Percentiles rank a stretch among this genome's conserved stretches.
Evolutionary conservation across 2,329 filamentous ascomycete species (phyloP).

Genomic region (Daldinia sp.): DNA sequence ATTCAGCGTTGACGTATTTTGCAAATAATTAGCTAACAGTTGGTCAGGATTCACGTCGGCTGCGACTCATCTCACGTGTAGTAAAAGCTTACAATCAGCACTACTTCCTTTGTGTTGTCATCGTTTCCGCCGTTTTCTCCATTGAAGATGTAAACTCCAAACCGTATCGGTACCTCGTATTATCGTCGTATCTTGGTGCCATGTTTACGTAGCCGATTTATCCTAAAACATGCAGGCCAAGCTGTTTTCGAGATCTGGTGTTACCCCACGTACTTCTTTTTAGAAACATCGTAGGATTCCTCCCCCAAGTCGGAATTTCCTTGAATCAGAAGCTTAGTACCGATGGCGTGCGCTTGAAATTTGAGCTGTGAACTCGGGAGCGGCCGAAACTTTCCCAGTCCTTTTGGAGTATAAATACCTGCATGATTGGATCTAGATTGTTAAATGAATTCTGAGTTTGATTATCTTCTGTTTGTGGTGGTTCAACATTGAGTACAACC

Average conservation of each 20-base stretch:
- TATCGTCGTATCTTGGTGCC: slow-evolving; percentile 32
- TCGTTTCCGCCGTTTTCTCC: neutral
- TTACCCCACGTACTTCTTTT: slow-evolving; percentile 35
- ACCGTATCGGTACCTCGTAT: slow-evolving; percentile 20
- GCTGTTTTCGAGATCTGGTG: slow-evolving; percentile 35
- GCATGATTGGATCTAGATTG: neutral
- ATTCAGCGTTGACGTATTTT: too few relatives aligned
- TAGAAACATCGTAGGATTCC: slow-evolving; percentile 12
- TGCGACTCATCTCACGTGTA: neutral
- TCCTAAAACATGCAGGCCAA: slow-evolving; percentile 27
- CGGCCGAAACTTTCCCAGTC: neutral
- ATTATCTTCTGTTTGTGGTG: neutral
- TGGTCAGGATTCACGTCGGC: neutral
- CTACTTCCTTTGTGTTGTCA: neutral
- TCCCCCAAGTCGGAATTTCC: slow-evolving; percentile 2
- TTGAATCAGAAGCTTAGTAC: slow-evolving; percentile 14
- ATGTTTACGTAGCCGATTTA: slow-evolving; percentile 11
- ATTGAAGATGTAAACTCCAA: neutral
- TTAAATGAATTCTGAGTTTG: neutral
- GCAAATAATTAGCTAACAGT: too few relatives aligned
- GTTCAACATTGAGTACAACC: neutral
- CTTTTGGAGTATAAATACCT: neutral
- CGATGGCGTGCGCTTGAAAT: slow-evolving; percentile 1
- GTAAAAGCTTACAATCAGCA: neutral
- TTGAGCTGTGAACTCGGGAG: slow-evolving; percentile 1